These are phyloP conservation scores for Pleurotus sapidus DNA, from an alignment of 768 basidiomycete genomes.

Conservation along the genomic window DNA sequence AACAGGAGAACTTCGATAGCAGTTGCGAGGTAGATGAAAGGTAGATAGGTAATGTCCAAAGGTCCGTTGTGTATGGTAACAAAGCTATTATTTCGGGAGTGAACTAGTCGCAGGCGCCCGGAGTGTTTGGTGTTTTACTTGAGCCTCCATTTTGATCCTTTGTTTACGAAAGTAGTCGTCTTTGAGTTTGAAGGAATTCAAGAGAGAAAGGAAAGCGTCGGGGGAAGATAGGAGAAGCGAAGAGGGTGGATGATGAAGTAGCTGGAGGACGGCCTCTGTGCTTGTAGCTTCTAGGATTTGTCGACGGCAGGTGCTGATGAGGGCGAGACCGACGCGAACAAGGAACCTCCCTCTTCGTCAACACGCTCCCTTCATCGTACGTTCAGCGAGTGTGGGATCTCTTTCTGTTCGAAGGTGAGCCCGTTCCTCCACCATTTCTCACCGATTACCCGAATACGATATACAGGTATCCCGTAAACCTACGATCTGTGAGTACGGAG, in stretches of 20 bases:
- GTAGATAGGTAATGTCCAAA: no score
- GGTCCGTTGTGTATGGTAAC: no score
- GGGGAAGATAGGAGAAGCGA: constrained; percentile 53
- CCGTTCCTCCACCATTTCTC: neutral
- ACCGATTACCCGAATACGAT: neutral
- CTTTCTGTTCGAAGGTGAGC: constrained; percentile 73
- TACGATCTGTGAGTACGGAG: constrained; percentile 18
- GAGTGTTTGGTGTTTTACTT: constrained; percentile 58
- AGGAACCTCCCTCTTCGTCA: constrained; percentile 71
- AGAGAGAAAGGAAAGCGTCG: constrained; percentile 61
- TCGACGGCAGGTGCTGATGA: constrained; percentile 60
- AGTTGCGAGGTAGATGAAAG: no score
- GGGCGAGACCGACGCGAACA: constrained; percentile 68
- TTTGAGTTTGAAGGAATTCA: constrained; percentile 63
- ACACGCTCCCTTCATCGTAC: constrained; percentile 59
- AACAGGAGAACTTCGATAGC: no score
- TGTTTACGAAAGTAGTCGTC: constrained; percentile 80
- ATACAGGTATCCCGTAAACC: constrained; percentile 71
- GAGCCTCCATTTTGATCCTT: constrained; percentile 69
- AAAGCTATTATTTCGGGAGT: neutral
- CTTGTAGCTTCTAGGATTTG: constrained; percentile 49
- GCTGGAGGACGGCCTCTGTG: constrained; percentile 42
- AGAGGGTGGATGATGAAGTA: constrained; percentile 49
- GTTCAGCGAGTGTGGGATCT: constrained; percentile 80
- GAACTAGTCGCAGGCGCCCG: constrained; percentile 22